These are phyloP conservation scores for Sonneratia alba DNA, from an alignment of 345 rosid genomes.

Conservation along the genomic window DNA sequence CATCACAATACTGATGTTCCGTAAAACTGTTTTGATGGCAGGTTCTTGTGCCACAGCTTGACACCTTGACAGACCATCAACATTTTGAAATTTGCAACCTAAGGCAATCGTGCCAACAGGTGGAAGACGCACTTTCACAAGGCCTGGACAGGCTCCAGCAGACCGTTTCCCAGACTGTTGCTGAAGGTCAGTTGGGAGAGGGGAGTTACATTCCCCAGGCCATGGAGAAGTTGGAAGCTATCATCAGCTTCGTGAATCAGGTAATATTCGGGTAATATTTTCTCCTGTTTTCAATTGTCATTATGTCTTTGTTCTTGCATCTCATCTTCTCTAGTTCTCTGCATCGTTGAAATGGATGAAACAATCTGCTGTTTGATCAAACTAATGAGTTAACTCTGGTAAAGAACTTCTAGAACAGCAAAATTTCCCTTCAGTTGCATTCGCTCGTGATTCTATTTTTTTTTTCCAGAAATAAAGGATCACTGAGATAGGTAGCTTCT, in stretches of 20 bases:
- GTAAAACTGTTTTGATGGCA: conserved; percentile 7
- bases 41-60: conserved; percentile 28
- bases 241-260: conserved; percentile 35
- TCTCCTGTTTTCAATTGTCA: too few relatives aligned
- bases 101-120: conserved; percentile 38
- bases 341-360: not conserved
- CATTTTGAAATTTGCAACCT: conserved; percentile 28
- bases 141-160: conserved; percentile 38
- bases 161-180: conserved; percentile 31
- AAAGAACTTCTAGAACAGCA: too few relatives aligned
- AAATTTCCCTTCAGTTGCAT: not conserved
- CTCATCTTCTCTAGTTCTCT: not conserved
- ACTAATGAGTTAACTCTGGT: not conserved
- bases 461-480: not conserved
- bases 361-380: not conserved
- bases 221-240: conserved; percentile 31
- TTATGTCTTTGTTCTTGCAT: not conserved
- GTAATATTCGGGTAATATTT: conserved; percentile 29
- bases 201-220: conserved; percentile 33
- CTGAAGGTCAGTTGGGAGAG: conserved; percentile 25
- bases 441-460: too few relatives aligned
- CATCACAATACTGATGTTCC: not conserved
- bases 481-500: not conserved
- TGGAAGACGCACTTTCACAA: conserved; percentile 37
- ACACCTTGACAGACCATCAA: conserved; percentile 35